These are phyloP conservation scores for Aspergillus pseudoglaucus DNA, from an alignment of 2,329 filamentous ascomycete species.

Conservation along the genomic window DNA sequence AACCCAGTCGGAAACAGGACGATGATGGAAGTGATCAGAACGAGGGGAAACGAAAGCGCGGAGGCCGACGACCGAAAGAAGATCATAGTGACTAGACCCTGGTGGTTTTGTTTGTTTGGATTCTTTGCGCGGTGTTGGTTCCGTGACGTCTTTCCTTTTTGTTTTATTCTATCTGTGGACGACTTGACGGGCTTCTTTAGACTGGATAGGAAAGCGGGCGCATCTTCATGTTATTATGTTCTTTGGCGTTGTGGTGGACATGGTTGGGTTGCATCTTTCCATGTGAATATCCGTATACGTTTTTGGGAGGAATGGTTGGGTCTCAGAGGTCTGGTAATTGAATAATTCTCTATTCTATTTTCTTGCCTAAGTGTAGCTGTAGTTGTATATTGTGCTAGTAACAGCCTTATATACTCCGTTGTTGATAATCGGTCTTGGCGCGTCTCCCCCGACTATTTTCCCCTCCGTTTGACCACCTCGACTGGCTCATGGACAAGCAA, in stretches of 20 bases:
- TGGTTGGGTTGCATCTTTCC: constrained; percentile 16
- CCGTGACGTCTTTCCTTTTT: constrained; percentile 4
- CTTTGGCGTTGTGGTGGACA: constrained; percentile 19
- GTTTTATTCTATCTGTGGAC: constrained; percentile 13
- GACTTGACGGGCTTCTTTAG: constrained; percentile 22
- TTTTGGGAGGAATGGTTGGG: background rate
- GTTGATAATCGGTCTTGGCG: constrained; percentile 3
- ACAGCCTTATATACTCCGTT: constrained; percentile 5
- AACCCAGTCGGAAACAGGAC: constrained; percentile 43
- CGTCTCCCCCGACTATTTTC: background rate
- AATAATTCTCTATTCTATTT: background rate
- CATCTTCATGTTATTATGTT: constrained; percentile 9
- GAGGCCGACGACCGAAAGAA: constrained; percentile 35
- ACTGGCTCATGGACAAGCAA: constrained; percentile 7
- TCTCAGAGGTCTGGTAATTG: background rate
- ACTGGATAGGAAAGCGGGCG: constrained; percentile 20
- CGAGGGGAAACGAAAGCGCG: constrained; percentile 42
- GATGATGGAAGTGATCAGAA: constrained; percentile 42
- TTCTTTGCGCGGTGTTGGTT: no score
- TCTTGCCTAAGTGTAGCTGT: background rate
- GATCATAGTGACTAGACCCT: constrained; percentile 26
- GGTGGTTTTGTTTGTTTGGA: background rate
- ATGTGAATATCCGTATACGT: constrained; percentile 11
- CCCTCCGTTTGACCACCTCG: constrained; percentile 3
- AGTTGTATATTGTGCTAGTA: background rate